phyloP scores from a whole-genome alignment of 768 basidiomycete genomes.

The Macrolepiota fuliginosa region DNA sequence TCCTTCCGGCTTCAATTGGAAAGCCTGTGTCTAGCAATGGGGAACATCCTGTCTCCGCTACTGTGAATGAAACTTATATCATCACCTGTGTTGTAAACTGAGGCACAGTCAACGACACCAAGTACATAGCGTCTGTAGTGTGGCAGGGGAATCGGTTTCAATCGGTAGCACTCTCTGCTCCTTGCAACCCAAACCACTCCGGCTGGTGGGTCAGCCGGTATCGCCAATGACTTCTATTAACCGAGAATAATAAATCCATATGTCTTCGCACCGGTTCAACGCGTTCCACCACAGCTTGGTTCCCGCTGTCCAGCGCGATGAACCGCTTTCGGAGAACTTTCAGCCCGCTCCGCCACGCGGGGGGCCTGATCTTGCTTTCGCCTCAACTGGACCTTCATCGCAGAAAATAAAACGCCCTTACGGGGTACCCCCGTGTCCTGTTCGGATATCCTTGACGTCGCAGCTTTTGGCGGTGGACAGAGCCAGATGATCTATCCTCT shows the following conservation, averaged over 20 bases:
- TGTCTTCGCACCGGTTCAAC: slow-evolving; percentile 49
- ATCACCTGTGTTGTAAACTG: slow-evolving; percentile 42
- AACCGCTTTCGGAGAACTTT: slow-evolving; percentile 44
- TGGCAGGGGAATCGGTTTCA: slow-evolving; percentile 35
- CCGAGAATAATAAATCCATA: slow-evolving; percentile 35
- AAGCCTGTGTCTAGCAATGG: slow-evolving; percentile 41
- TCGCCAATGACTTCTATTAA: slow-evolving; percentile 45
- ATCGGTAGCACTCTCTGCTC: slow-evolving; percentile 40
- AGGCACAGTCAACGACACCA: slow-evolving; percentile 41
- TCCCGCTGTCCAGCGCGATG: slow-evolving; percentile 42
- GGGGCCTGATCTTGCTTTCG: slow-evolving; percentile 49
- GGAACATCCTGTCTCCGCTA: slow-evolving; percentile 48
- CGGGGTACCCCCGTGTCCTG: slow-evolving; percentile 39
- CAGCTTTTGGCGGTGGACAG: slow-evolving; percentile 18
- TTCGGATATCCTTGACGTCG: slow-evolving; percentile 36
- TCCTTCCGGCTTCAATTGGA: slow-evolving; percentile 41
- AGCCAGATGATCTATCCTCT: slow-evolving; percentile 26
- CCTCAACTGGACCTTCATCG: slow-evolving; percentile 33
- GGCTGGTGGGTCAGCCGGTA: slow-evolving; percentile 44
- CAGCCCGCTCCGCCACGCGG: slow-evolving; percentile 23
- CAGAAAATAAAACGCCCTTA: slow-evolving; percentile 29
- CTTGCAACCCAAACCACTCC: slow-evolving; percentile 49
- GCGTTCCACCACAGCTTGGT: slow-evolving; percentile 43
- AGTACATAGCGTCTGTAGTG: slow-evolving; percentile 2
- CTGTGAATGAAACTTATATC: slow-evolving; percentile 29